These are phyloP conservation scores for Immersiporthe knoxdaviesiana DNA, from an alignment of 2,329 filamentous ascomycete genomes.

Conservation along the genomic window DNA sequence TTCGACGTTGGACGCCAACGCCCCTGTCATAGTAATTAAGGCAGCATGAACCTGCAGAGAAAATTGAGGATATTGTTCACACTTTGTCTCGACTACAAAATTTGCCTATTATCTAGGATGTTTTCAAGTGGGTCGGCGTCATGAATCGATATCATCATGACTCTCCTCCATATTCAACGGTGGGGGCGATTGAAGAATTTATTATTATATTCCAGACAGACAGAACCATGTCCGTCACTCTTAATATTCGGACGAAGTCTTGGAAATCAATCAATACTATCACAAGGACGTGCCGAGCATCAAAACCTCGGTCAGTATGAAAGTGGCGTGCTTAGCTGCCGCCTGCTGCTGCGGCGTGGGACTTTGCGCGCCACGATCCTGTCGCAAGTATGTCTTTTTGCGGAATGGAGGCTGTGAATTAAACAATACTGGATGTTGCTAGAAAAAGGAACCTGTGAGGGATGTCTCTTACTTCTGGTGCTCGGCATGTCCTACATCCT, in stretches of 20 bases:
- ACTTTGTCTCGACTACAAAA: too few species aligned
- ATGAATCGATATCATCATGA: too few species aligned
- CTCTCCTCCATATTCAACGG: too few species aligned
- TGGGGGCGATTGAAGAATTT: too few species aligned
- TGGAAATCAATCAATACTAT: not conserved
- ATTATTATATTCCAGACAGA: too few species aligned
- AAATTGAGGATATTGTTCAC: too few species aligned
- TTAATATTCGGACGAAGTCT: not conserved
- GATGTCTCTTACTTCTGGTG: not conserved
- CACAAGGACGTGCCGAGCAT: not conserved
- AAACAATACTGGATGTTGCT: not conserved
- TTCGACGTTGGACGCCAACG: too few species aligned
- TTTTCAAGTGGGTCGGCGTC: too few species aligned
- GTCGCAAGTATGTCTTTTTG: not conserved
- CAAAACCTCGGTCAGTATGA: not conserved
- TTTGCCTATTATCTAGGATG: too few species aligned
- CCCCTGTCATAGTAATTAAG: too few species aligned
- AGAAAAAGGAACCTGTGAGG: not conserved
- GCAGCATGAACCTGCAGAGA: too few species aligned
- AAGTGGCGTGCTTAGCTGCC: not conserved
- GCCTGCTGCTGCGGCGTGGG: not conserved
- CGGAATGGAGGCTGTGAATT: not conserved
- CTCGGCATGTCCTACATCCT: not conserved
- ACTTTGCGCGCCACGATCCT: not conserved
- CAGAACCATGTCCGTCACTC: too few species aligned